phyloP scores from a whole-genome alignment of 805 yeast genomes.

The Spathaspora arborariae region DNA sequence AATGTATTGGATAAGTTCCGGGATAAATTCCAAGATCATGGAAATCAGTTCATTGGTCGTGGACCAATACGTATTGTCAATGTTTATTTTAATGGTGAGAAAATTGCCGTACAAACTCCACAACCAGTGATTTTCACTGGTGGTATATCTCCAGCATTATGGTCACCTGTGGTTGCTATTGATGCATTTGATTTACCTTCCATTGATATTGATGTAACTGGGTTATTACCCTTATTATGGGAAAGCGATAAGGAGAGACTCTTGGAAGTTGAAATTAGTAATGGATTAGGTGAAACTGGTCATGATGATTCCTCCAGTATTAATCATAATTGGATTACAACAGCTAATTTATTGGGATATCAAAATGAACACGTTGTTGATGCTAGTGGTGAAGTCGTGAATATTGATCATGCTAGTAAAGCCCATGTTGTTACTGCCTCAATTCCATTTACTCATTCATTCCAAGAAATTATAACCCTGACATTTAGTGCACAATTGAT shows the following conservation, averaged over 20 bases:
- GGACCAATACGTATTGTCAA: constrained; percentile 72
- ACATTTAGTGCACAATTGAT: constrained; percentile 26
- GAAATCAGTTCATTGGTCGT: constrained; percentile 48
- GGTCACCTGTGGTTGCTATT: constrained; percentile 77
- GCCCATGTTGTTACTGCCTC: constrained; percentile 28
- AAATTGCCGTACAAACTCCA: constrained; percentile 63
- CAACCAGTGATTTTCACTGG: constrained; percentile 77
- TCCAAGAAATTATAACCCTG: constrained; percentile 39
- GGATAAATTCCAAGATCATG: constrained; percentile 35
- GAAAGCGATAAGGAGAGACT: constrained; percentile 28
- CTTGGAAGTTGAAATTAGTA: constrained; percentile 46
- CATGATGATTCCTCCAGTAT: constrained; percentile 18
- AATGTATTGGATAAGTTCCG: constrained; percentile 50
- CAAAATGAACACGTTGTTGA: constrained; percentile 39
- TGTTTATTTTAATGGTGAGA: constrained; percentile 54
- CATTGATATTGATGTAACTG: constrained; percentile 67
- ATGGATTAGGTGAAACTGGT: constrained; percentile 42
- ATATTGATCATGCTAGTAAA: constrained; percentile 18
- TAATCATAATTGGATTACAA: constrained; percentile 56
- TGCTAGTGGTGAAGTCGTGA: constrained; percentile 37
- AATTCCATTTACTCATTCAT: constrained; percentile 33
- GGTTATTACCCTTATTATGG: constrained; percentile 70
- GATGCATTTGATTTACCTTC: constrained; percentile 71
- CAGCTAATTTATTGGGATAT: constrained; percentile 55
- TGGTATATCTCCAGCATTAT: constrained; percentile 73